Conservation (phyloP, 805 yeast genomes). For the Kockiozyma suomiensis region DNA sequence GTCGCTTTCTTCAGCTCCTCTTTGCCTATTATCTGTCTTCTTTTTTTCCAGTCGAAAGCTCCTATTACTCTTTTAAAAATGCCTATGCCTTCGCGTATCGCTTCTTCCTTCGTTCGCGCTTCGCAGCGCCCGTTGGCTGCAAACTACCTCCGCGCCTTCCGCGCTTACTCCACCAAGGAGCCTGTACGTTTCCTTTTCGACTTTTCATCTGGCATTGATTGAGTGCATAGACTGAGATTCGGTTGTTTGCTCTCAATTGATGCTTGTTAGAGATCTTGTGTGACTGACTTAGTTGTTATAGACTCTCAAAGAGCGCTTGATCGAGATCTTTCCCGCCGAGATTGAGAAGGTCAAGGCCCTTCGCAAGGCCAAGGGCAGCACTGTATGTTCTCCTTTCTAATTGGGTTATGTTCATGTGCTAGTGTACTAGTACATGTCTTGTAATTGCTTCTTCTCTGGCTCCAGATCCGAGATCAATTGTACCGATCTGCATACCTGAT, state of each 20-base stretch:
- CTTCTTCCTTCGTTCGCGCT: slow-evolving; percentile 32
- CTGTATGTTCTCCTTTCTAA: slow-evolving; percentile 50
- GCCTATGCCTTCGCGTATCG: slow-evolving; percentile 33
- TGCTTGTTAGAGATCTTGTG: too few species aligned
- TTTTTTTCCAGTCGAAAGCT: too few species aligned
- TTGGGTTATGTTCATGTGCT: background rate
- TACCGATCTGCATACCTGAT: too few species aligned
- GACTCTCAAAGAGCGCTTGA: slow-evolving; percentile 90
- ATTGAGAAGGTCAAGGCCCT: slow-evolving; percentile 87
- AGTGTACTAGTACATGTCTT: background rate
- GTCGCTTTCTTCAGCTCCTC: background rate
- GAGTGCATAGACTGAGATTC: too few species aligned
- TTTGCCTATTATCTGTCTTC: background rate
- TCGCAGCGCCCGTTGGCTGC: slow-evolving; percentile 31
- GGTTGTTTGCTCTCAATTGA: too few species aligned
- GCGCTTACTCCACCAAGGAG: slow-evolving; percentile 37
- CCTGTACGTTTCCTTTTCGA: slow-evolving; percentile 30
- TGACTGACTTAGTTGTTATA: too few species aligned
- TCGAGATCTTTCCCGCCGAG: slow-evolving; percentile 87
- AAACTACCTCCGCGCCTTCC: slow-evolving; percentile 25
- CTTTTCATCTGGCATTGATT: too few species aligned
- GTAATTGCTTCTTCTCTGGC: too few species aligned
- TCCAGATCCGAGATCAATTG: too few species aligned
- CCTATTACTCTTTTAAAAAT: slow-evolving; percentile 7
- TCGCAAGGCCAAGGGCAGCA: slow-evolving; percentile 83